phyloP scores from a whole-genome alignment of 108 stramenopile species.

The Schizochytrium sp. region DNA sequence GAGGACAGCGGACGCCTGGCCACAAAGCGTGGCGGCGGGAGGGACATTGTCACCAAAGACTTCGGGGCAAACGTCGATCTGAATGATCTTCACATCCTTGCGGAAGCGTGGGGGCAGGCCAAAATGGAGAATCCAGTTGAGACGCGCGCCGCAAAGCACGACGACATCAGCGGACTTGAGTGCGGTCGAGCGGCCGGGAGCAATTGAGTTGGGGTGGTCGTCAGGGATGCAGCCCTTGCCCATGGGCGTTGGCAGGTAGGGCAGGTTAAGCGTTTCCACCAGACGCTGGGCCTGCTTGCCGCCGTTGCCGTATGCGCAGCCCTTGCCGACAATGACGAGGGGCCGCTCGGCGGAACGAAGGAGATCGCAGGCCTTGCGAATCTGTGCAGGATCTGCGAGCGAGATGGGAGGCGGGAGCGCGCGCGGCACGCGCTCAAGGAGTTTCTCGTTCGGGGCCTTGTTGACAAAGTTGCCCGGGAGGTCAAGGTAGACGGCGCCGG shows the following conservation, averaged over 20 bases:
- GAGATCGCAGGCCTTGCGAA: background rate
- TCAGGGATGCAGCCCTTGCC: constrained; percentile 13
- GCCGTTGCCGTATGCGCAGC: background rate
- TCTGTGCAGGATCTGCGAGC: background rate
- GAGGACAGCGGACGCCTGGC: background rate
- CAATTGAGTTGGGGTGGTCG: background rate
- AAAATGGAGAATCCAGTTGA: constrained; percentile 11
- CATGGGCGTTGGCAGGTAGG: constrained; percentile 1
- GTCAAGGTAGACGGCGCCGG: background rate
- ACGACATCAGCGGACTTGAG: constrained; percentile 11
- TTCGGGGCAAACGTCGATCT: background rate
- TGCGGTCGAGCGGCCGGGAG: background rate
- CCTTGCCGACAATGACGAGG: background rate
- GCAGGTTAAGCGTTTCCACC: background rate
- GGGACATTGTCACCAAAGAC: background rate
- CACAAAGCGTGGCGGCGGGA: background rate
- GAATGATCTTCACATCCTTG: constrained; percentile 9
- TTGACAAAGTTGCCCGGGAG: constrained; percentile 12
- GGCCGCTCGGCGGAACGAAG: background rate
- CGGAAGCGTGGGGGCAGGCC: background rate
- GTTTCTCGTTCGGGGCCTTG: background rate
- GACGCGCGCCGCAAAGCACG: background rate
- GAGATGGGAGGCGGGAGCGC: background rate
- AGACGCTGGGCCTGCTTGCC: background rate
- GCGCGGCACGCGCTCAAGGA: background rate